A percentile compares a stretch with the other conserved stretches of the same genome.
Evolutionary conservation across 1,139 yeast species (phyloP).

Genomic region (Suhomyces chickasaworum): DNA sequence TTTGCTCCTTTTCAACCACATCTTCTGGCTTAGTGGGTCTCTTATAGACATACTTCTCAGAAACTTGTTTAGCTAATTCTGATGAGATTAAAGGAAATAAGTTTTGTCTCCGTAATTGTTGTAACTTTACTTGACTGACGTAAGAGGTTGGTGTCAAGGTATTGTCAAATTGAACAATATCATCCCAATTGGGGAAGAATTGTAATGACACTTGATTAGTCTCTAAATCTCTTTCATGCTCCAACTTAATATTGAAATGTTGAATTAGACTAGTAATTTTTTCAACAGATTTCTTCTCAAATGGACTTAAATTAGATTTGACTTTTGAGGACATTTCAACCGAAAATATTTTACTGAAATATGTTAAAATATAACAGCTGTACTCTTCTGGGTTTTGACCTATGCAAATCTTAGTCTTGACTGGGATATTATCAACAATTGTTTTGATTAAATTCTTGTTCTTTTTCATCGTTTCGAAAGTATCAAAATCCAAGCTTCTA

Average conservation of each 20-base stretch:
- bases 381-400: conserved; percentile 36
- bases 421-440: conserved; percentile 33
- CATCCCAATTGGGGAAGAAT: conserved; percentile 41
- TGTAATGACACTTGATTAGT: conserved; percentile 34
- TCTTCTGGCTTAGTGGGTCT: conserved; percentile 22
- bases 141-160: conserved; percentile 22
- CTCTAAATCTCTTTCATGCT: conserved; percentile 37
- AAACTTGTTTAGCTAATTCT: conserved; percentile 42
- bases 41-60: conserved; percentile 19
- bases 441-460: conserved; percentile 32
- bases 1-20: conserved; percentile 17
- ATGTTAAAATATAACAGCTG: conserved; percentile 45
- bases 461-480: conserved; percentile 32
- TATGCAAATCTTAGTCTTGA: conserved; percentile 27
- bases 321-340: conserved; percentile 37
- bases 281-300: conserved; percentile 31
- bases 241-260: conserved; percentile 33
- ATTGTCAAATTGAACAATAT: conserved; percentile 31
- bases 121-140: conserved; percentile 22
- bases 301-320: conserved; percentile 26
- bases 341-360: conserved; percentile 45
- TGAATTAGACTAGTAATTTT: conserved; percentile 32
- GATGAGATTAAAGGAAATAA: conserved; percentile 42
- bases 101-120: conserved; percentile 35
- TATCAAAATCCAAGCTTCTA: conserved; percentile 48